Conservation (phyloP, 2,329 filamentous ascomycete genomes). For the Botrytis fragariae region DNA sequence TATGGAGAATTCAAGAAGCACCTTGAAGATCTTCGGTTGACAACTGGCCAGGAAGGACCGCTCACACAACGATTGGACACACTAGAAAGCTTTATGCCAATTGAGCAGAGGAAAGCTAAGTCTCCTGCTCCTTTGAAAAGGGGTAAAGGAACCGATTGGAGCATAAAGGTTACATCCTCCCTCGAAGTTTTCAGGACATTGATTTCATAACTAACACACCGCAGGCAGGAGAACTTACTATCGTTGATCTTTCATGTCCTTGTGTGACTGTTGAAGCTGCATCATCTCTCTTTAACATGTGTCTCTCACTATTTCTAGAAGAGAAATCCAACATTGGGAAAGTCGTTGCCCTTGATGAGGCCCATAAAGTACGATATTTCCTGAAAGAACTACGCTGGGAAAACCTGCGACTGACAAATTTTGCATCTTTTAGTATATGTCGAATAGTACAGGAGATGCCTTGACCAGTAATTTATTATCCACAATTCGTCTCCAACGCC, state of each 20-base stretch:
- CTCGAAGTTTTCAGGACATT: neutral
- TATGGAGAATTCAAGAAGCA: slow-evolving; percentile 45
- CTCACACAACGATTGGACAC: slow-evolving; percentile 60
- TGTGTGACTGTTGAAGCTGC: slow-evolving; percentile 65
- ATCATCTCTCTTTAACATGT: slow-evolving; percentile 71
- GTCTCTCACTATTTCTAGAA: slow-evolving; percentile 63
- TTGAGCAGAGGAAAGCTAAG: slow-evolving; percentile 19
- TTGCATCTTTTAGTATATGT: slow-evolving; percentile 51
- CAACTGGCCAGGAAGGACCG: slow-evolving; percentile 50
- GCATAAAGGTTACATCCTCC: slow-evolving; percentile 15
- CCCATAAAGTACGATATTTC: slow-evolving; percentile 58
- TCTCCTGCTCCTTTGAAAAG: neutral
- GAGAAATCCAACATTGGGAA: slow-evolving; percentile 49
- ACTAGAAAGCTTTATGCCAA: slow-evolving; percentile 61
- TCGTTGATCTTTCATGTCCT: slow-evolving; percentile 71
- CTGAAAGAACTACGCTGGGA: neutral
- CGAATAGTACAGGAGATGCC: slow-evolving; percentile 50
- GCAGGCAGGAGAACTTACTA: slow-evolving; percentile 54
- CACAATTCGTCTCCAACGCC: slow-evolving; percentile 68
- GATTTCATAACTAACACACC: neutral
- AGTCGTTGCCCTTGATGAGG: slow-evolving; percentile 71
- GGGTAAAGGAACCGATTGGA: slow-evolving; percentile 30
- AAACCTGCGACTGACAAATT: neutral
- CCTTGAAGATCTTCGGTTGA: slow-evolving; percentile 43
- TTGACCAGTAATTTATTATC: slow-evolving; percentile 62